These are phyloP conservation scores for Lichina pygmaea DNA, from an alignment of 495 filamentous ascomycete genomes.

Conservation along the genomic window DNA sequence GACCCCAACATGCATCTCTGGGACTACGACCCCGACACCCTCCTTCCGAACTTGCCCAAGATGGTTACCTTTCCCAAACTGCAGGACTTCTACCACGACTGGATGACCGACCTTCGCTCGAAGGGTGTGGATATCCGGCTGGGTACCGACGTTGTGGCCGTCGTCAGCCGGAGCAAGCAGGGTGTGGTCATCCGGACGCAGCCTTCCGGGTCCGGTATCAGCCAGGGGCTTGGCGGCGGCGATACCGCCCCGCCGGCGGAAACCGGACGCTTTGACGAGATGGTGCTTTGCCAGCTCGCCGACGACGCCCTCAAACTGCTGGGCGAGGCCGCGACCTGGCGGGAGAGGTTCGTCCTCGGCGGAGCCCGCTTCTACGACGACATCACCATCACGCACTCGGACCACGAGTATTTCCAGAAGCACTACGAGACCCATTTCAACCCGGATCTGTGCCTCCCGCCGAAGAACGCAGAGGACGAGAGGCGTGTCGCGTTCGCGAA, in stretches of 20 bases:
- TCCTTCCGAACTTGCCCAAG: slow-evolving; percentile 40
- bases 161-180: slow-evolving; percentile 26
- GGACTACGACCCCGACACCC: slow-evolving; percentile 42
- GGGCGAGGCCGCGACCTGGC: slow-evolving; percentile 29
- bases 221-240: neutral
- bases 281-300: slow-evolving; percentile 50
- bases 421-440: slow-evolving; percentile 51
- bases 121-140: slow-evolving; percentile 40
- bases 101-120: slow-evolving; percentile 28
- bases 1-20: slow-evolving; percentile 50
- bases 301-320: slow-evolving; percentile 47
- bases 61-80: slow-evolving; percentile 69
- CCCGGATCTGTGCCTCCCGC: slow-evolving; percentile 19
- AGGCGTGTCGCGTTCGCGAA: slow-evolving; percentile 25
- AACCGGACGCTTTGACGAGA: slow-evolving; percentile 33
- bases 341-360: slow-evolving; percentile 39
- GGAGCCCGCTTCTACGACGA: slow-evolving; percentile 60
- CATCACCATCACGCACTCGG: slow-evolving; percentile 59
- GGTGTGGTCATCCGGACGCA: slow-evolving; percentile 24
- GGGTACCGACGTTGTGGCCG: slow-evolving; percentile 27
- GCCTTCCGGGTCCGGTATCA: slow-evolving; percentile 1
- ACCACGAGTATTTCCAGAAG: slow-evolving; percentile 43
- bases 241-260: neutral
- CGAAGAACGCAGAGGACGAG: slow-evolving; percentile 19
- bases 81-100: slow-evolving; percentile 40